A percentile compares a stretch with the other conserved stretches of the same genome.
Evolutionary conservation across 441 rosid species (phyloP).

Genomic region (Erysimum cheiri): DNA sequence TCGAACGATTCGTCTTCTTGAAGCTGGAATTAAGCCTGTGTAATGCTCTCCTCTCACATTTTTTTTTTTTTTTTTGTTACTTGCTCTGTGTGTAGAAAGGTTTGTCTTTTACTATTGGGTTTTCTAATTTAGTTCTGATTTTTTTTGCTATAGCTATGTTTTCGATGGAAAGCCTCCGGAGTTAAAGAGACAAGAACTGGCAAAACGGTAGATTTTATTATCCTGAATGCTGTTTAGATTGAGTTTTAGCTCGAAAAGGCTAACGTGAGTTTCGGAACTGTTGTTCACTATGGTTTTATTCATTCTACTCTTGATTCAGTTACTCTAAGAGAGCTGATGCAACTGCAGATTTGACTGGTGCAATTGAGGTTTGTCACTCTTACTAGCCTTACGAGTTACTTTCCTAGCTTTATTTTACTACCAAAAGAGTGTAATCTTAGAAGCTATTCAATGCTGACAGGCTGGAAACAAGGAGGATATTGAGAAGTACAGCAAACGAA

Average conservation of each 20-base stretch:
- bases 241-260: not conserved
- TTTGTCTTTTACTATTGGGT: not conserved
- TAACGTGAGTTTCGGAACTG: conserved; percentile 2
- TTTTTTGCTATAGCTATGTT: conserved; percentile 66
- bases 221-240: not conserved
- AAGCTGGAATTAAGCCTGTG: conserved; percentile 97
- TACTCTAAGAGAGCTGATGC: conserved; percentile 92
- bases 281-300: conserved; percentile 5
- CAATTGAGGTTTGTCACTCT: conserved; percentile 59
- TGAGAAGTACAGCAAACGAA: conserved; percentile 95
- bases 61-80: not conserved
- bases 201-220: conserved; percentile 68
- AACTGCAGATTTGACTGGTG: conserved; percentile 71
- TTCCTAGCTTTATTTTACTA: not conserved
- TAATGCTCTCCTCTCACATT: conserved; percentile 47
- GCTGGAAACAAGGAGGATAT: conserved; percentile 88
- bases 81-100: not conserved
- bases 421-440: not conserved
- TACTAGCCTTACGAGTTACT: conserved; percentile 4
- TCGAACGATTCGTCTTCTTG: conserved; percentile 93
- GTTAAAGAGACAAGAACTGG: conserved; percentile 90
- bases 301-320: conserved; percentile 48
- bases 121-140: conserved; percentile 10
- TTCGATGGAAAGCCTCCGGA: conserved; percentile 98
- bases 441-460: conserved; percentile 45